Base-by-base conservation (phyloP, 2,329 filamentous ascomycete species). In the Aspergillus amoenus region DNA sequence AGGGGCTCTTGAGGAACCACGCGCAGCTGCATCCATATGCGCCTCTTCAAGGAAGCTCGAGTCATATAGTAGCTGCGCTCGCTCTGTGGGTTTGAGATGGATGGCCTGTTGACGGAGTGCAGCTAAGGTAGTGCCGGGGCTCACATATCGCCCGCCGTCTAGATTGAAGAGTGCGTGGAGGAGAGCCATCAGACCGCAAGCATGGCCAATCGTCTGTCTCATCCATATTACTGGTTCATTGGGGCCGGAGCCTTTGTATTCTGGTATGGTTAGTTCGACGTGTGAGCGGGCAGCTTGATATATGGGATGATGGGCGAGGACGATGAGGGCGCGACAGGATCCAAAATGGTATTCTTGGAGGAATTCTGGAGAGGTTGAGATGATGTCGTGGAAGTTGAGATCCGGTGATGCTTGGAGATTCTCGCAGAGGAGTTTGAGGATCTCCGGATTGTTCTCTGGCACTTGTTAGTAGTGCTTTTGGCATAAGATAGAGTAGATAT, bases 121-220 rank as follows among this genome's bases (percentile, higher is more conserved):
- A n/a, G 76, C 78, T 3, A 84, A 68, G 1, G 71, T 68, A 1
- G 79, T 81, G 3, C 68, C 77, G 0, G 75, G 68, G 3, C 59
- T 56, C 56, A 86, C 75, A 57, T 76, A 74, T 9, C 13, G 30
- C 17, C 39, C 61, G 18, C 76, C 77, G 2, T 73, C 69, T 15
- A 80, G 78, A 64, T 86, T 87, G 47, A 77, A 72, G 21, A 84
- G 63, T 58, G 76, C 76, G 65, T 86, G 84, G 3, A 86, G 68
- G 1, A 85, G 68, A 2, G 79, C 82, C 58, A 86, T 84, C n/a
- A 81, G 72, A 0, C 84, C 84, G 63, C 84, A 86, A 0, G 82
- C 81, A 63, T 86, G 75, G 15, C 79, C 76, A 55, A 85, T 84
- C 1, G 81, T 85, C 62, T 86, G 84, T 58, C 77, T 79, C 68